Evolutionary conservation across 1,139 yeast genomes (phyloP), one percentile per base, ranked within the genome.

Genomic region (Nadsonia commutata): DNA sequence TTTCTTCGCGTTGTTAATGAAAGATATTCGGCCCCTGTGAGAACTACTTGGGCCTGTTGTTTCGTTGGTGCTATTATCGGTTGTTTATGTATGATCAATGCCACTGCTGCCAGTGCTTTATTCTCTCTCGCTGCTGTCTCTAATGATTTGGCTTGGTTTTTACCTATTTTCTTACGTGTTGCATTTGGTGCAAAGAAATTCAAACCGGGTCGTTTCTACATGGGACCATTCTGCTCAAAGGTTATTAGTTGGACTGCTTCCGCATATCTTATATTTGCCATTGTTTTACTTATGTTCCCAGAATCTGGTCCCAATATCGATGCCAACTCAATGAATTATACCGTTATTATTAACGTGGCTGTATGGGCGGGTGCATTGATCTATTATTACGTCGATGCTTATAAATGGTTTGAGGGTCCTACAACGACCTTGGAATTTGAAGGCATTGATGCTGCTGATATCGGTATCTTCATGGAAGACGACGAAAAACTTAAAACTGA

Each of bases 391-490:
- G 60, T 70, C n/a, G 72, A 69, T 51, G 83, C 81, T 20, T 72
- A 68, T 49, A 75, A 72, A 52, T 70, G 78, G 72, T 78, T 76
- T 60, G 58, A 59, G 23, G 84, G 84, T n/a, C 84, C 83, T 23
- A 71, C 65, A 56, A 66, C 72, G 49, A 76, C 76, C 51, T 56
- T 75, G 52, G 73, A 68, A n/a, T 41, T 45, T 18, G 52, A 50
- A 37, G 48, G 53, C 20, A 44, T 54, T 27, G 54, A 50, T 33
- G 51, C 49, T 37, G 46, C 46, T n/a, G 56, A 53, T 17, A 21
- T 19, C 8, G 18, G 18, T 7, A 41, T 20, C 11, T 18, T 37
- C 11, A 11, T 27, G 9, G 33, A 27, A 9, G 8, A 21, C 13
- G 33, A 27, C 8, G 33, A 27, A 7, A 27, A 27, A 27, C n/a